Evolutionary conservation across 805 yeast species (phyloP), one percentile per base, ranked within the genome.

Genomic region (Saccharomycopsis sp.): DNA sequence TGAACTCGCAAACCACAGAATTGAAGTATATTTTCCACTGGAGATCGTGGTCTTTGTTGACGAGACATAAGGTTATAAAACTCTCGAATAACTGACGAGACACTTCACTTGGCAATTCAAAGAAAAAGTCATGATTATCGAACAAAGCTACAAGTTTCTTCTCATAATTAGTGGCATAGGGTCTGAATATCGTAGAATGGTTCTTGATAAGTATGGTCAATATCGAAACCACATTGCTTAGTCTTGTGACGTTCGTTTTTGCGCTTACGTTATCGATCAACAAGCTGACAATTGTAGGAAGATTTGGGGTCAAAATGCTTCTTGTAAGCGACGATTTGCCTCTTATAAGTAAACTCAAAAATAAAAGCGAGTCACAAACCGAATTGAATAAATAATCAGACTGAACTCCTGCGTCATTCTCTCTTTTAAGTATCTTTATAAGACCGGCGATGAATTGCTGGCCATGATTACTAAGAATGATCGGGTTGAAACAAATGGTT

Each of bases 241-340:
- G 66, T 15, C 78, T 68, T 14, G 75, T 74, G 34, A 81, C 66
- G 24, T 74, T 68, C 24, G 68, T 64, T 7, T 76, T 73, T 29
- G 76, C 67, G 41, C 77, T 69, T 12, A 76, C 65, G 38, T 72
- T 63, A 1, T 77, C 82, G 57, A 89, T 66, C 55, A 84, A 75
- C 3, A 78, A 69, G 17, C 79, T 70, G 59, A 89, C 80, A 50
- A 87, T 81, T 1, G 77, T 75, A 8, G 88, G 82, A 58, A 93
- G 73, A 64, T 85, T 85, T 5, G 97, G 96, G 1, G 96, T 88
- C 58, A 90, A 77, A 7, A 87, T 74, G 67, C 91, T 97, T 68
- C 97, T 80, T 2, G 93, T 85, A 49, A 93, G 76, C 1, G 91
- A 85, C 1, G 96, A 89, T 67, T 91, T 91, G 1, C 90, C 93